Evolutionary conservation across 176 grass and related monocot species (phyloP), one percentile per base, ranked within the genome.

Genomic region (Puccinellia tenuiflora): DNA sequence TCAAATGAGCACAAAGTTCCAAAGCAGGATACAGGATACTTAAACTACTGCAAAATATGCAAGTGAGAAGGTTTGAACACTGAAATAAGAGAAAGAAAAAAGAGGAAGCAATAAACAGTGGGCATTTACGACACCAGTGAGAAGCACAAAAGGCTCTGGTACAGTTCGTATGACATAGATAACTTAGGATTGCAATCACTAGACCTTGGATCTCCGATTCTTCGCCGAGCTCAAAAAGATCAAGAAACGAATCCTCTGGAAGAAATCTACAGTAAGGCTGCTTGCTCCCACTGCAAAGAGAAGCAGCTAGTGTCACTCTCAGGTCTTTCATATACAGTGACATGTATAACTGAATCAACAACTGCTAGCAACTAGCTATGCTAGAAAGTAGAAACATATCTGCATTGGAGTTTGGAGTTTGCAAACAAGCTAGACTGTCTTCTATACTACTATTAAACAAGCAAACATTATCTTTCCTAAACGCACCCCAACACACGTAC

Each of bases 221-320:
- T 43, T 95, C 86, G 50, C 85, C 79, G 10, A 95, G 76, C 79
- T 93, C 76, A 64, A 98, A 90, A 39, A 95, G 78, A 48, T 95
- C 88, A 11, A 98, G 90, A 86, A 93, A 95, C 1, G 95, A 95
- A 85, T 95, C 90, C 82, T 98, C 90, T 15, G 83, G 92, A 59
- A 98, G 90, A 79, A 93, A 98, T 28, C 90, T 86, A 71, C 90
- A 95, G 31, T 91, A 95, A 29, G 90, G 92, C 66, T 95, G 95
- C 83, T 79, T 95, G 78, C 95, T 98, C 76, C 92, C 92, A 31
- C 95, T 98, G 88, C 81, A 90, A 89, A 87, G 30, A 86, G 35
- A 50, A 9, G 83, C 43, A 7, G 80, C 21, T 6, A 37, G 40
- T 77, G 53, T 90, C 83, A 76, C 38, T 51, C 21, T 73, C 24